Evolutionary conservation across 2,329 filamentous ascomycete species (phyloP).

Genomic region (Cordyceps fumosorosea): DNA sequence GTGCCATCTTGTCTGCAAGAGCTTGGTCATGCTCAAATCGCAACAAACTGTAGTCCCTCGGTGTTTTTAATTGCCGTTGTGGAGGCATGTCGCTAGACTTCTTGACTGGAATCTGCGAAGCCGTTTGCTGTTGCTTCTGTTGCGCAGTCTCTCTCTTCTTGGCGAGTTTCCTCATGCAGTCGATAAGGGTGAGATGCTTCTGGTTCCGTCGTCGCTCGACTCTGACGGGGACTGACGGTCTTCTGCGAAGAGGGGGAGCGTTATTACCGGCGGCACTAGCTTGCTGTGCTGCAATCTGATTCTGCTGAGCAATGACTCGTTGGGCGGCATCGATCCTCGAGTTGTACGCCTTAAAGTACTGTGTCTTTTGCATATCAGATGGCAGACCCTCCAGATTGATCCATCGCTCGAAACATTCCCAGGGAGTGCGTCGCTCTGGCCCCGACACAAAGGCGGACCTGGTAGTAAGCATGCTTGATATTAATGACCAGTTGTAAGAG

Average conservation of each 20-base stretch:
- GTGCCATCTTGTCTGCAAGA: conserved; percentile 52
- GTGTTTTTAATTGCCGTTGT: conserved; percentile 60
- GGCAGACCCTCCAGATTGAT: conserved; percentile 85
- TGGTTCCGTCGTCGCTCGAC: conserved; percentile 84
- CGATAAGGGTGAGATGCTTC: conserved; percentile 80
- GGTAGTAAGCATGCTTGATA: conserved; percentile 70
- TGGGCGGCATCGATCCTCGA: conserved; percentile 54
- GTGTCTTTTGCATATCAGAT: conserved; percentile 87
- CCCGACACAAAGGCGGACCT: conserved; percentile 76
- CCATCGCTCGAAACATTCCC: conserved; percentile 99
- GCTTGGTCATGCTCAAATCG: conserved; percentile 80
- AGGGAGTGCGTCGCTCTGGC: conserved; percentile 83
- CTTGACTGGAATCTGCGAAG: conserved; percentile 67
- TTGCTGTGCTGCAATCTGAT: conserved; percentile 45
- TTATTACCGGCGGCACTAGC: conserved; percentile 35
- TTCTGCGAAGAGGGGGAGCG: conserved; percentile 44
- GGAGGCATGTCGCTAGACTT: conserved; percentile 65
- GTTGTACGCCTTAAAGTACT: conserved; percentile 78
- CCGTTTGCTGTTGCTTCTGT: conserved; percentile 87
- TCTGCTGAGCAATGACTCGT: conserved; percentile 45
- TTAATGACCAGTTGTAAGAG: conserved; percentile 96
- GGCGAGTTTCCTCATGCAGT: conserved; percentile 90
- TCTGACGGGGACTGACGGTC: conserved; percentile 71
- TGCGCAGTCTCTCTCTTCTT: conserved; percentile 83
- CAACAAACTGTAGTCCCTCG: conserved; percentile 82